phyloP scores from a whole-genome alignment of 192 early-diverging fungal genomes.

The Linnemannia schmuckeri region DNA sequence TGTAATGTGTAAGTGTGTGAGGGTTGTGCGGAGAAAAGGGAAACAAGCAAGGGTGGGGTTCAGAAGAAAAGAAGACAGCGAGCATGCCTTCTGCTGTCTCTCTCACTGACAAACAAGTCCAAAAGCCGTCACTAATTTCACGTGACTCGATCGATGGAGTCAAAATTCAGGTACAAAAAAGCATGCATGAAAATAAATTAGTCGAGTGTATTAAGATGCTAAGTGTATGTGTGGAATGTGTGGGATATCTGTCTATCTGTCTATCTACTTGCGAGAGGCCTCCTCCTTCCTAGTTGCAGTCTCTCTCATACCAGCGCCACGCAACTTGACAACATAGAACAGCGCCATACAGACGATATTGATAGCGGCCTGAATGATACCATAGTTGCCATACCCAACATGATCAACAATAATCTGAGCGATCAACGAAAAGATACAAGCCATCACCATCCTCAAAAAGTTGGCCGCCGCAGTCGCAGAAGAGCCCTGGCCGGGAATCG shows the following conservation, averaged over 20 bases:
- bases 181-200: no score
- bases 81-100: no score
- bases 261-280: constrained; percentile 1
- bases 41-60: no score
- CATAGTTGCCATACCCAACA: constrained; percentile 56
- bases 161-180: no score
- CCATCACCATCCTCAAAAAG: constrained; percentile 58
- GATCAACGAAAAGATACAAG: constrained; percentile 56
- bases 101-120: no score
- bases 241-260: not conserved
- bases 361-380: constrained; percentile 57
- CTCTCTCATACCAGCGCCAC: constrained; percentile 53
- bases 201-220: not conserved
- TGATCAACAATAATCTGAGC: constrained; percentile 56
- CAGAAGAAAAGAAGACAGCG: no score
- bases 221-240: not conserved
- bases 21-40: no score
- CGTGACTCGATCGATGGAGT: no score
- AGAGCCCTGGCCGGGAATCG: constrained; percentile 61
- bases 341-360: constrained; percentile 49
- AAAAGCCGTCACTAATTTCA: no score
- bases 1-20: no score
- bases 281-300: constrained; percentile 42
- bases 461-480: constrained; percentile 61
- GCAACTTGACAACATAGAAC: constrained; percentile 56